These are phyloP conservation scores for Porcisia hertigi DNA, from an alignment of 208 protist genomes.

Conservation along the genomic window DNA sequence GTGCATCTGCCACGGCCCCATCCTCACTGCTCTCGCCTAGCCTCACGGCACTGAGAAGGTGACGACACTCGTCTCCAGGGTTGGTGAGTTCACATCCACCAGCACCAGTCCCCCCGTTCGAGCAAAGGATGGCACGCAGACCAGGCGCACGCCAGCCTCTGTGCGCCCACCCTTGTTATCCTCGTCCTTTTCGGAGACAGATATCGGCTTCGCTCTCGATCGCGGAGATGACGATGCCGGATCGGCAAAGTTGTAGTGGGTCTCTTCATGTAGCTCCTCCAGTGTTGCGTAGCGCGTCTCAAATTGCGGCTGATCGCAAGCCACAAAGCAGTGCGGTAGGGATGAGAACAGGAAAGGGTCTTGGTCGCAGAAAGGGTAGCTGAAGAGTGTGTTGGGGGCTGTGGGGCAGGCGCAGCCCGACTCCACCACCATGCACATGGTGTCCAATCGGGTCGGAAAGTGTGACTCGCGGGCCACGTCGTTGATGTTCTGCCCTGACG, in stretches of 20 bases:
- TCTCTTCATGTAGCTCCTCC: conserved; percentile 31
- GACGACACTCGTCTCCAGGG: conserved; percentile 51
- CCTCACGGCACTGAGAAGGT: conserved; percentile 36
- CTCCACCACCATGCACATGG: conserved; percentile 74
- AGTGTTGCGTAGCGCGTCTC: conserved; percentile 68
- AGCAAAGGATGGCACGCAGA: conserved; percentile 80
- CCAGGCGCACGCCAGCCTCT: conserved; percentile 56
- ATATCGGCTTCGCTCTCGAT: neutral
- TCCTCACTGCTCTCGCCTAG: neutral
- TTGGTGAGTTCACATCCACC: conserved; percentile 76
- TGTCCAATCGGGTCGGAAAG: conserved; percentile 55
- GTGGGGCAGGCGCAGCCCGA: conserved; percentile 87
- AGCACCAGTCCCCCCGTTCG: conserved; percentile 66
- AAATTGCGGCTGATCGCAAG: conserved; percentile 83
- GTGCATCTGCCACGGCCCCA: neutral
- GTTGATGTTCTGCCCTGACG: conserved; percentile 87
- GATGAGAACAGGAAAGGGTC: conserved; percentile 88
- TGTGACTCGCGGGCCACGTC: conserved; percentile 79
- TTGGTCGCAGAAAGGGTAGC: conserved; percentile 83
- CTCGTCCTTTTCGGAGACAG: conserved; percentile 1
- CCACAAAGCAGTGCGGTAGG: conserved; percentile 85
- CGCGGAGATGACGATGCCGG: conserved; percentile 6
- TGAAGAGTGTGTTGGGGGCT: conserved; percentile 91
- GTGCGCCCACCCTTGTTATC: conserved; percentile 9
- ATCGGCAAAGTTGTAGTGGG: conserved; percentile 15